phyloP scores from a whole-genome alignment of 345 rosid genomes.

The Diplotaxis tenuifolia region DNA sequence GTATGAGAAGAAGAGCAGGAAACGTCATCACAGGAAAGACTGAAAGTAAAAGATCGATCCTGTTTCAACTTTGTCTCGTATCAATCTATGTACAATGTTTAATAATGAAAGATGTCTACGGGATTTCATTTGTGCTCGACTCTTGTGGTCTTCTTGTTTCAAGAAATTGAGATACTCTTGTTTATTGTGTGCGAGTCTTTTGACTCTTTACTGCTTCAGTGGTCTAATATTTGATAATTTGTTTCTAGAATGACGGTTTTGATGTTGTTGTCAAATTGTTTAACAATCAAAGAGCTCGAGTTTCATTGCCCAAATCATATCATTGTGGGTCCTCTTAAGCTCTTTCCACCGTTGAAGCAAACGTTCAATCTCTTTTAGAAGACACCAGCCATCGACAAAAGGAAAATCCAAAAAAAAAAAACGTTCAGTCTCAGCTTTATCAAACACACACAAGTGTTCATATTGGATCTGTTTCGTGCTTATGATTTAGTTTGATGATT shows the following conservation, averaged over 20 bases:
- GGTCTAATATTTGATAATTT: constrained; percentile 37
- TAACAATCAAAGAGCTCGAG: background rate
- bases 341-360: constrained; percentile 42
- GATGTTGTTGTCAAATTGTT: constrained; percentile 38
- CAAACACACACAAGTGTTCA: too few relatives aligned
- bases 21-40: constrained; percentile 39
- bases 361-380: constrained; percentile 27
- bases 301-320: constrained; percentile 10
- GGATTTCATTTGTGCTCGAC: constrained; percentile 6
- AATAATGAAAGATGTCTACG: constrained; percentile 7
- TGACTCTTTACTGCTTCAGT: background rate
- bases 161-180: constrained; percentile 5
- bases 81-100: constrained; percentile 14
- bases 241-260: constrained; percentile 27
- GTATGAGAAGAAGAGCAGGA: constrained; percentile 60
- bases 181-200: background rate
- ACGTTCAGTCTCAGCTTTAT: too few relatives aligned
- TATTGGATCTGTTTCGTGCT: background rate
- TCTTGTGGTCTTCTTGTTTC: constrained; percentile 26
- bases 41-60: constrained; percentile 4
- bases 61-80: background rate
- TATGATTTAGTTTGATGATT: constrained; percentile 1
- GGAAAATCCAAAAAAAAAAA: too few relatives aligned
- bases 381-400: too few relatives aligned
- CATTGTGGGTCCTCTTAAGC: constrained; percentile 29